Base-by-base conservation (phyloP, 2,329 filamentous ascomycete species). In the Xylaria sp. region DNA sequence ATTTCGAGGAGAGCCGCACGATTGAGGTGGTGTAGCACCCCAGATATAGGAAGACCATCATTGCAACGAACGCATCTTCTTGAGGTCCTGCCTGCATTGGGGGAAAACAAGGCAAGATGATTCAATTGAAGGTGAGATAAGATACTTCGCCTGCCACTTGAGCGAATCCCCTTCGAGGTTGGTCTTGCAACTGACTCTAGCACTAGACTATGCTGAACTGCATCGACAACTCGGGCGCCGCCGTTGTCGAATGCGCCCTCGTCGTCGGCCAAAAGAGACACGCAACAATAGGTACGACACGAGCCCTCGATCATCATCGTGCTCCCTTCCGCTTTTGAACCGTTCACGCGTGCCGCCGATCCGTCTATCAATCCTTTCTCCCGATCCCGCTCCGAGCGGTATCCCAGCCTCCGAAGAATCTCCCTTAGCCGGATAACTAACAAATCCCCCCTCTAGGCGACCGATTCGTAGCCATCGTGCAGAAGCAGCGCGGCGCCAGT, bases 141-240 rank as follows among this genome's bases (percentile, higher is more conserved):
- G 61, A 21, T 11, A 6, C 49, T 64, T 62, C 33, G 23, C 17
- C 23, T 4, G 7, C 35, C 10, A 2, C 27, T 25, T 8, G 4
- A 9, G 35, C 6, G 1, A 4, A 4, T 8, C 29, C 5, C n/a
- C 9, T 41, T 48, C 17, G 33, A 31, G 6, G 19, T 4, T 25
- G 17, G 25, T 23, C 31, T 13, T 17, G 25, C 13, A 8, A 43
- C 48, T 64, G 5, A 61, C 52, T 8, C 17, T 1, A 25, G 41
- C 31, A n/a, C 33, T 70, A 97, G 95, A 91, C 93, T 76, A 92
- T 99, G 87, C 87, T 99, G 73, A 97, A 95, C 81, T 98, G 95
- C 89, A 98, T 99, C 87, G 95, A 99, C 89, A 99, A 97, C 84
- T 98, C 95, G 68, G 95, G 95, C 76, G 95, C 95, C 70, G 93